These are phyloP conservation scores for Sechiopsis laciniata DNA, from an alignment of 306 rosid genomes.

Conservation along the genomic window DNA sequence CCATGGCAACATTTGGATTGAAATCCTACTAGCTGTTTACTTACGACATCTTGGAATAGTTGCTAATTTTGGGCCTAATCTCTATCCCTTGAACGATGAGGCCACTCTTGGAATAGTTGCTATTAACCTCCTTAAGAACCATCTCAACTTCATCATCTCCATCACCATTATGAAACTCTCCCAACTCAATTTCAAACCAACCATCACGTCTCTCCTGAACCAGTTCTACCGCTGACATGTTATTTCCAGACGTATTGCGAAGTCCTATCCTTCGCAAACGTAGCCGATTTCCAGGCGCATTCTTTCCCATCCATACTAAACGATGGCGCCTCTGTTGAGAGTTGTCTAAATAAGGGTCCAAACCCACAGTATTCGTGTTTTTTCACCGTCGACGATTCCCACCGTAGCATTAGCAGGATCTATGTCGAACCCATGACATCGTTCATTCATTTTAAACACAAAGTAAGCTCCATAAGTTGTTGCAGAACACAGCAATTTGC, in stretches of 20 bases:
- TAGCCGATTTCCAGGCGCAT: neutral
- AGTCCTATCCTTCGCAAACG: neutral
- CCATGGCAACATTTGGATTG: neutral
- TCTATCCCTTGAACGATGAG: conserved; percentile 20
- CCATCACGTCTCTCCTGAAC: conserved; percentile 14
- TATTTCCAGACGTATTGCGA: neutral
- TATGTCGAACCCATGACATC: neutral
- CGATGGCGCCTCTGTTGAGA: neutral
- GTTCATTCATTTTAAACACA: conserved; percentile 18
- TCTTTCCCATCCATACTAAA: neutral
- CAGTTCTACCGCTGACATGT: neutral
- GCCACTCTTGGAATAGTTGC: conserved; percentile 16
- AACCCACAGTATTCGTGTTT: neutral
- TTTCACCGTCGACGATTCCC: conserved; percentile 5
- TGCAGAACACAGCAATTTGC: conserved; percentile 12
- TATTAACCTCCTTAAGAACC: neutral
- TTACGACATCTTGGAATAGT: too few species aligned
- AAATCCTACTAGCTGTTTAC: neutral
- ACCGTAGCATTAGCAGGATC: conserved; percentile 13
- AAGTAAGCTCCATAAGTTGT: conserved; percentile 24
- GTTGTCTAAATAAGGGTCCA: conserved; percentile 4
- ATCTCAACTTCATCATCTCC: conserved; percentile 19
- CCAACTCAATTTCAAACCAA: conserved; percentile 22
- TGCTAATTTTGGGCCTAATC: conserved; percentile 8
- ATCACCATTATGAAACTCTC: conserved; percentile 7